phyloP scores from a whole-genome alignment of 108 stramenopile species.

The Fistulifera solaris region DNA sequence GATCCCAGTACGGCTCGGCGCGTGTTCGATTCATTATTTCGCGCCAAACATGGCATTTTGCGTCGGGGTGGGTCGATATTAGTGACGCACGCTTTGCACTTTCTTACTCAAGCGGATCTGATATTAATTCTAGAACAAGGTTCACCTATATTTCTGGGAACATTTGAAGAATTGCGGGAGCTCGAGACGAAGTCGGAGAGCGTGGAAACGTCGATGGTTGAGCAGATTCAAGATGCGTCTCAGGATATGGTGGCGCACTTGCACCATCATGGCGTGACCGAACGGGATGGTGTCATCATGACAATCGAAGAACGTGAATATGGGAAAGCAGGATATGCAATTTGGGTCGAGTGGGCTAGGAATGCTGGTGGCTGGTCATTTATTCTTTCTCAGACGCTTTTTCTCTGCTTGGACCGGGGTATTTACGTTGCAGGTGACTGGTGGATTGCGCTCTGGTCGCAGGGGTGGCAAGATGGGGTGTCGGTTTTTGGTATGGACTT shows the following conservation, averaged over 20 bases:
- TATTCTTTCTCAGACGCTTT: constrained; percentile 23
- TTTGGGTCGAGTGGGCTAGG: constrained; percentile 77
- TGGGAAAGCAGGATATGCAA: constrained; percentile 49
- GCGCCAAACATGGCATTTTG: constrained; percentile 31
- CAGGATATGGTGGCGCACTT: constrained; percentile 3
- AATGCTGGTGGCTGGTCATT: constrained; percentile 66
- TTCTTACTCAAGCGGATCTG: constrained; percentile 58
- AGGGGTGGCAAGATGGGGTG: constrained; percentile 33
- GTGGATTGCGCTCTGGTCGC: constrained; percentile 76
- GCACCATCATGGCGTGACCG: constrained; percentile 6
- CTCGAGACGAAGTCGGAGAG: constrained; percentile 37
- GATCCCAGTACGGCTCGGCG: constrained; percentile 77
- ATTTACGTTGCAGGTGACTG: constrained; percentile 70
- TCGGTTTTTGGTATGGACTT: constrained; percentile 42
- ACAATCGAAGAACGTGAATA: constrained; percentile 62
- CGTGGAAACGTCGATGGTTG: constrained; percentile 44
- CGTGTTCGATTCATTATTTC: constrained; percentile 71
- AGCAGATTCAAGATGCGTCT: background rate
- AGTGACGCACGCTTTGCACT: constrained; percentile 87
- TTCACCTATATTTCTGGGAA: constrained; percentile 48
- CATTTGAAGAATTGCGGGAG: constrained; percentile 51
- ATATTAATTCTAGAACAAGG: constrained; percentile 72
- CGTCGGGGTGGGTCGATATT: constrained; percentile 56
- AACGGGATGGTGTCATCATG: constrained; percentile 29
- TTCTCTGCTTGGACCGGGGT: constrained; percentile 61